phyloP scores from a whole-genome alignment of 495 filamentous ascomycete genomes.

The Penicillium samsonianum region DNA sequence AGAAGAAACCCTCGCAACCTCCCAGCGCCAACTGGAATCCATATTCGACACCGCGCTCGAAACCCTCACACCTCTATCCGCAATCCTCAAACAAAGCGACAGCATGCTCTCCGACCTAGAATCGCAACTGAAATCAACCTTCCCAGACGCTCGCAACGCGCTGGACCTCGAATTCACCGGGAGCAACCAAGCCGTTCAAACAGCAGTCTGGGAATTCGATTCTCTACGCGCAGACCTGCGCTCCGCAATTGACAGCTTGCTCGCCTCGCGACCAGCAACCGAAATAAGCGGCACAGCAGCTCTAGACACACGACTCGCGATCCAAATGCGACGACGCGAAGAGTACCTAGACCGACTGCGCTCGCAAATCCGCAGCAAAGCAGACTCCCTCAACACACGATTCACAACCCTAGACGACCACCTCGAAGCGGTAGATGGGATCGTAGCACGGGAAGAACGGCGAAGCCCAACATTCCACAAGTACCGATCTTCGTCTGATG shows the following conservation, averaged over 20 bases:
- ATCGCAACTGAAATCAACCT: conserved; percentile 30
- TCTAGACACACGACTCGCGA: conserved; percentile 35
- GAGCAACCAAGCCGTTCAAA: conserved; percentile 37
- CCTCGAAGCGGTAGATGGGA: conserved; percentile 40
- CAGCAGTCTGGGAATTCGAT: conserved; percentile 41
- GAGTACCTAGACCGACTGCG: conserved; percentile 44
- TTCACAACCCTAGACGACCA: conserved; percentile 47
- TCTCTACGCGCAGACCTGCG: conserved; percentile 44
- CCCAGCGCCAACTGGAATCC: conserved; percentile 35
- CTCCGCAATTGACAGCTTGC: conserved; percentile 42
- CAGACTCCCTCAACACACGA: conserved; percentile 37
- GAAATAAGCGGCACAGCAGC: conserved; percentile 18
- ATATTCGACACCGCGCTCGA: conserved; percentile 39
- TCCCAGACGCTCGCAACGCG: conserved; percentile 39
- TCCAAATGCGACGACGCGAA: conserved; percentile 38
- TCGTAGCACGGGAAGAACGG: conserved; percentile 33
- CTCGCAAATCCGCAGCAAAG: conserved; percentile 38
- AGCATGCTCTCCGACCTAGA: conserved; percentile 36
- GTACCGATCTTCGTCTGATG: not conserved
- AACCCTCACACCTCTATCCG: conserved; percentile 32
- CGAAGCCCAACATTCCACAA: conserved; percentile 1
- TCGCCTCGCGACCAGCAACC: conserved; percentile 28
- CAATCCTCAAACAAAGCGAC: conserved; percentile 40
- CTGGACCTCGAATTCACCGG: conserved; percentile 48
- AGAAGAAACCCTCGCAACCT: conserved; percentile 26